Percentiles rank a stretch among this genome's conserved stretches.
phyloP scores from a whole-genome alignment of 148 eudicot genomes.

The Rhododendron griersonianum region DNA sequence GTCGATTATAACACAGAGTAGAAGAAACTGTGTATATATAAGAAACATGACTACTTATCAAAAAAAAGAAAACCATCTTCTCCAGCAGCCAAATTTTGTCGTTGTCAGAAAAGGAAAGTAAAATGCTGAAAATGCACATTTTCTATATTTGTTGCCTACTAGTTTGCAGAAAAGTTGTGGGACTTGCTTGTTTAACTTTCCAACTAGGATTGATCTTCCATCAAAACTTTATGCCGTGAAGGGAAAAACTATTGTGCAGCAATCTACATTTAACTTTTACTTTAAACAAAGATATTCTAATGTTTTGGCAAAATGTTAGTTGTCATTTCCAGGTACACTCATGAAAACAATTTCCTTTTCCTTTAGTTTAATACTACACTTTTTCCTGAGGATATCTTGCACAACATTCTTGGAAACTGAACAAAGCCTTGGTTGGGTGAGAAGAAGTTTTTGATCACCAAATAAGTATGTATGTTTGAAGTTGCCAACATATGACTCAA shows the following conservation, averaged over 20 bases:
- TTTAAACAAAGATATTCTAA: background rate
- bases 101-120: background rate
- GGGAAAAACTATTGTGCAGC: background rate
- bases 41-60: background rate
- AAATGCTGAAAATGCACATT: background rate
- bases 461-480: background rate
- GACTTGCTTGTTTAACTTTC: background rate
- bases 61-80: background rate
- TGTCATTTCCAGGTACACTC: background rate
- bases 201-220: background rate
- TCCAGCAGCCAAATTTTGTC: background rate
- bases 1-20: background rate
- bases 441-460: background rate
- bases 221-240: background rate
- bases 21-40: background rate
- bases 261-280: background rate
- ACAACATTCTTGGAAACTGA: background rate
- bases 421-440: background rate
- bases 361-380: background rate
- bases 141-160: background rate
- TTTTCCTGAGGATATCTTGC: background rate
- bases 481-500: background rate
- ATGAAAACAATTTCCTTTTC: background rate
- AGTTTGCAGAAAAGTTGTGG: background rate
- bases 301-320: background rate